Conservation (phyloP, 768 basidiomycete species). For the Pleurotus ostreatus region DNA sequence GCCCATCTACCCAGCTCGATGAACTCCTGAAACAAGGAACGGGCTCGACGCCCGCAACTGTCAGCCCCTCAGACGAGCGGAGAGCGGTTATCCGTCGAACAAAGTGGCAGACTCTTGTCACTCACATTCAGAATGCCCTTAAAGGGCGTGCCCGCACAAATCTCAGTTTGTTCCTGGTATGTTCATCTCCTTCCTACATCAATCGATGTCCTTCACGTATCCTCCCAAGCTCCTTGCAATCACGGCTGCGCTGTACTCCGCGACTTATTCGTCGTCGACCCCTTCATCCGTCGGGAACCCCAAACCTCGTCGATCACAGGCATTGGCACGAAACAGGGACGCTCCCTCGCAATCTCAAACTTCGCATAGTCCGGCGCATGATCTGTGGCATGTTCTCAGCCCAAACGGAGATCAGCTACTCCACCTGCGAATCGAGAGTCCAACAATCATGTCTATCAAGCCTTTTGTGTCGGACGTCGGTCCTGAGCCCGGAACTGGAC, state of each 20-base stretch:
- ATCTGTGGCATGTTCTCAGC: slow-evolving; percentile 77
- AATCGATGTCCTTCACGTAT: slow-evolving; percentile 4
- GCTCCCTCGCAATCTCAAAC: slow-evolving; percentile 18
- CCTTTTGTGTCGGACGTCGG: slow-evolving; percentile 27
- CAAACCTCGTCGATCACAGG: slow-evolving; percentile 25
- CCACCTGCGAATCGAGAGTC: slow-evolving; percentile 78
- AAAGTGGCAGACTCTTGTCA: slow-evolving; percentile 38
- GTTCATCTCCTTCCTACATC: slow-evolving; percentile 16
- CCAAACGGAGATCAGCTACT: slow-evolving; percentile 61
- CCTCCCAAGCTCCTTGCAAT: slow-evolving; percentile 65
- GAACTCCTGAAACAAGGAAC: slow-evolving; percentile 80
- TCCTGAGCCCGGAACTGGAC: slow-evolving; percentile 3
- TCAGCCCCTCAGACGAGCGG: slow-evolving; percentile 17
- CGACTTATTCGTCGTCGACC: slow-evolving; percentile 51
- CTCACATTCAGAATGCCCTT: slow-evolving; percentile 42
- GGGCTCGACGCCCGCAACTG: slow-evolving; percentile 42
- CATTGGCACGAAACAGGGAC: slow-evolving; percentile 28
- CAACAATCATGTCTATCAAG: slow-evolving; percentile 68
- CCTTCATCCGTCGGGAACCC: slow-evolving; percentile 21
- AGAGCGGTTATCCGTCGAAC: slow-evolving; percentile 37
- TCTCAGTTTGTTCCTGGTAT: slow-evolving; percentile 74
- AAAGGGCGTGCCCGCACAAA: slow-evolving; percentile 71
- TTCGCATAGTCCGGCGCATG: slow-evolving; percentile 44
- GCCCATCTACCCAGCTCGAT: slow-evolving; percentile 51
- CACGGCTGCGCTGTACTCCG: slow-evolving; percentile 70